These are phyloP conservation scores for Cucumis melo DNA, from an alignment of 306 rosid genomes.

Conservation along the genomic window DNA sequence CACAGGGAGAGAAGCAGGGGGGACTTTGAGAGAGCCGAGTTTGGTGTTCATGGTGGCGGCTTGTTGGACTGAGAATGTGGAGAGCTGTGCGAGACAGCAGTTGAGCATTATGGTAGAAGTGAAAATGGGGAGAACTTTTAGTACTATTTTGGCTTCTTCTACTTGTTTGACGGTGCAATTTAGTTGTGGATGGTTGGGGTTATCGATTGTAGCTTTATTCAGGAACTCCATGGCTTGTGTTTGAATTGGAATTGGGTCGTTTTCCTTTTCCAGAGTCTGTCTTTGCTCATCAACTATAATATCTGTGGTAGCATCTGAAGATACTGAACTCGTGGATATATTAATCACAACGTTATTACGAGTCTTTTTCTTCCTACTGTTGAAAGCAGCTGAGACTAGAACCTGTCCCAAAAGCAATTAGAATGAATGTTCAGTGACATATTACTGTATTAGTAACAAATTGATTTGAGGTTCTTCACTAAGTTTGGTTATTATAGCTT, in stretches of 20 bases:
- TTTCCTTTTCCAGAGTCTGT: not conserved
- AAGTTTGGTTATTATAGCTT: no score
- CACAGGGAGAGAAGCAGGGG: constrained; percentile 83
- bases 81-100: constrained; percentile 80
- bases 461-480: no score
- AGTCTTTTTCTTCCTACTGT: constrained; percentile 20
- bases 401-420: constrained; percentile 27
- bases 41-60: constrained; percentile 72
- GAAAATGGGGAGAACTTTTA: constrained; percentile 50
- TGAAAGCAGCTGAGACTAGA: constrained; percentile 44
- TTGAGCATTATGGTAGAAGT: constrained; percentile 66
- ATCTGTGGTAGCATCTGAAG: constrained; percentile 10
- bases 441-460: no score
- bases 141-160: constrained; percentile 51
- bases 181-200: constrained; percentile 37
- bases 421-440: not conserved
- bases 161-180: constrained; percentile 49
- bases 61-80: constrained; percentile 79
- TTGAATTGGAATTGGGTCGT: not conserved
- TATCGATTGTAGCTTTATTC: constrained; percentile 30
- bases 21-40: constrained; percentile 51
- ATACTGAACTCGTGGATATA: constrained; percentile 21
- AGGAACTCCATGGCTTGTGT: constrained; percentile 33
- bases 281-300: constrained; percentile 1
- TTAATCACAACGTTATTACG: constrained; percentile 25